A percentile compares a stretch with the other conserved stretches of the same genome.
Conservation (phyloP, 2,329 filamentous ascomycete species). For the Zymoseptoria brevis region DNA sequence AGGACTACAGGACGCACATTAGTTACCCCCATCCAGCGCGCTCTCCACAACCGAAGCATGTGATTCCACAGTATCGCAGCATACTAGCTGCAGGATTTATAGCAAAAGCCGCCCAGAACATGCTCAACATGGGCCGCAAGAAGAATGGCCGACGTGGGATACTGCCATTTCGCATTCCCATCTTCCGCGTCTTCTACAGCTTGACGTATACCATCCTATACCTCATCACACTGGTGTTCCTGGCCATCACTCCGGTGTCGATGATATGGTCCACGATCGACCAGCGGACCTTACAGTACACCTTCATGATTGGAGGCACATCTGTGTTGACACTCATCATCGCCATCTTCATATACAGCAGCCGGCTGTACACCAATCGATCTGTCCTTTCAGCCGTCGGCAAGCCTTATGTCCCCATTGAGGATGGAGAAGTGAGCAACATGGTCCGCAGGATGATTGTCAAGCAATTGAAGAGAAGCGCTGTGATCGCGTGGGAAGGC, state of each 20-base stretch:
- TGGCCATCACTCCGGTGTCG: slow-evolving; percentile 74
- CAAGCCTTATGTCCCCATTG: slow-evolving; percentile 76
- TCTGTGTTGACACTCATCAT: slow-evolving; percentile 67
- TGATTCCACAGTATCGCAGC: slow-evolving; percentile 5
- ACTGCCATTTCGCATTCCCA: slow-evolving; percentile 41
- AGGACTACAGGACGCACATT: background rate
- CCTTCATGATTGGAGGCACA: slow-evolving; percentile 69
- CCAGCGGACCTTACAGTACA: slow-evolving; percentile 63
- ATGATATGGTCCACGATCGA: slow-evolving; percentile 65
- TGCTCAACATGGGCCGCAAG: slow-evolving; percentile 9
- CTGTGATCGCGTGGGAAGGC: slow-evolving; percentile 70
- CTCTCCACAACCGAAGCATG: background rate
- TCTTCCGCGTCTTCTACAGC: slow-evolving; percentile 76
- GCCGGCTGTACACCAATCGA: slow-evolving; percentile 79
- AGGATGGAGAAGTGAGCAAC: slow-evolving; percentile 71
- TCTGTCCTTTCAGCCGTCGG: slow-evolving; percentile 74
- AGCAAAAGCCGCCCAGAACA: slow-evolving; percentile 3
- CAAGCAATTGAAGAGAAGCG: slow-evolving; percentile 65
- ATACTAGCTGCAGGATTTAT: slow-evolving; percentile 1
- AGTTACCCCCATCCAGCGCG: background rate
- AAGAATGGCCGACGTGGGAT: slow-evolving; percentile 15
- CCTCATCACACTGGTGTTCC: slow-evolving; percentile 61
- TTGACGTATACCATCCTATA: slow-evolving; percentile 66
- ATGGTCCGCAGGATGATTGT: slow-evolving; percentile 69
- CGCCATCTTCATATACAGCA: slow-evolving; percentile 68